Base-by-base conservation (phyloP, 352 stramenopile genomes). In the Globisporangium uncinulatum region DNA sequence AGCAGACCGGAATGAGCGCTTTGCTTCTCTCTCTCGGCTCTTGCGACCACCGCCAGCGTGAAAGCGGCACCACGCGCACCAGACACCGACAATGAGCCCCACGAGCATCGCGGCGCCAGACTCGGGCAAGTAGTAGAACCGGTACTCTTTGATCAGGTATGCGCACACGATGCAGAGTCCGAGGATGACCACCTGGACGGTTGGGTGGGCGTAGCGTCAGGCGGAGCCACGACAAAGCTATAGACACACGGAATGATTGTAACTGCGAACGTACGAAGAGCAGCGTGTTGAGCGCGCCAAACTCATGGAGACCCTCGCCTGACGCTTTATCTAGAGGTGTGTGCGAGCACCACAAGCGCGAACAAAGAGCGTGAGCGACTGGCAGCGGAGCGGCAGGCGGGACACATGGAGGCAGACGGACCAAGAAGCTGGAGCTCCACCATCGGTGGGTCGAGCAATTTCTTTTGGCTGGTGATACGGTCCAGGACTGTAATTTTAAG, bases 111-210 rank as follows among this genome's bases (percentile, higher is more conserved):
- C 87, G 32, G 91, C 92, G 4, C 87, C 91, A 7, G 71, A 91
- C 56, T 97, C 90, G 9, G 90, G 90, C 19, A 97, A 61, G 63
- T 96, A 96, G 57, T 94, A 95, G 62, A 97, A 95, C 32, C 73
- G 71, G 65, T 95, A 90, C 67, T 95, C 76, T 58, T 95, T 92
- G 71, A 96, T 93, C 54, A 97, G 57, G 63, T 97, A 97, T 41
- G 86, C 88, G 62, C 71, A 89, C 47, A 97, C 75, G 54, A 97
- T 94, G 81, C 87, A 96, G 13, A 97, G 65, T 15, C 83, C 83
- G 13, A 97, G 69, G 47, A 97, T 79, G 51, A 94, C 77, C 47
- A 97, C 76, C 74, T 88, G 59, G 20, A 17, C 24, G 6, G 20
- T 51, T n/a, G 47, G 24, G 2, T 29, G 2, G 24, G 24, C 24